A percentile compares a stretch with the other conserved stretches of the same genome.
phyloP scores from a whole-genome alignment of 495 filamentous ascomycete genomes.

The Opeltia flavorubescens region DNA sequence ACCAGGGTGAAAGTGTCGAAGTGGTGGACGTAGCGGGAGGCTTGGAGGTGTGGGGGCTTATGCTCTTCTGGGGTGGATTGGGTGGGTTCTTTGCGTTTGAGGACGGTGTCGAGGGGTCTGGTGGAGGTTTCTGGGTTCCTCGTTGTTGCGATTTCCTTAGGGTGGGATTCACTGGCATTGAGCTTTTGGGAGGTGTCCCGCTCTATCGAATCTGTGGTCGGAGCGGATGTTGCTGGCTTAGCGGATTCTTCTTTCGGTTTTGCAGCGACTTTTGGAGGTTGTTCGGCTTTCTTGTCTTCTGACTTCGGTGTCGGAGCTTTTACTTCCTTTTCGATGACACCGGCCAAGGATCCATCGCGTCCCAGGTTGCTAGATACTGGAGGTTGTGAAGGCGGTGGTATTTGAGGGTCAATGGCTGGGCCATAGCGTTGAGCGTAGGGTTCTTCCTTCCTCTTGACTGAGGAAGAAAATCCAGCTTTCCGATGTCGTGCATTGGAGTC shows the following conservation, averaged over 20 bases:
- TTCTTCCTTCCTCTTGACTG: slow-evolving; percentile 26
- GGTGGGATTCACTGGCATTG: slow-evolving; percentile 16
- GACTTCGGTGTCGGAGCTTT: slow-evolving; percentile 9
- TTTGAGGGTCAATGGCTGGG: slow-evolving; percentile 31
- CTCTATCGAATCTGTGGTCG: slow-evolving; percentile 11
- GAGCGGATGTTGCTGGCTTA: slow-evolving; percentile 14
- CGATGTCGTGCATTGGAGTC: slow-evolving; percentile 9
- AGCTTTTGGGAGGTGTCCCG: slow-evolving; percentile 11
- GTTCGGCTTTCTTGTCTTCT: slow-evolving; percentile 8
- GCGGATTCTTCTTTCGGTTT: slow-evolving; percentile 12
- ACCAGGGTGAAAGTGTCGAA: slow-evolving; percentile 90
- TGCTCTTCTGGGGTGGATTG: slow-evolving; percentile 28
- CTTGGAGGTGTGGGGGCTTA: slow-evolving; percentile 50
- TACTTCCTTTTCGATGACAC: slow-evolving; percentile 13
- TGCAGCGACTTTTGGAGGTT: slow-evolving; percentile 12
- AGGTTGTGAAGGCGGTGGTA: slow-evolving; percentile 22
- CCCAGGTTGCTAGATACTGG: slow-evolving; percentile 3
- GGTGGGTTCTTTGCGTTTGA: slow-evolving; percentile 33
- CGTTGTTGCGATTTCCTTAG: slow-evolving; percentile 19
- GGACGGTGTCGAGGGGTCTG: slow-evolving; percentile 50
- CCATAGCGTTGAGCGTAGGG: slow-evolving; percentile 37
- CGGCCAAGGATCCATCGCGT: slow-evolving; percentile 9
- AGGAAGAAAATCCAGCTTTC: slow-evolving; percentile 26
- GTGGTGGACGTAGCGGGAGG: slow-evolving; percentile 79
- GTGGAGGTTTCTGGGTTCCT: slow-evolving; percentile 11